phyloP scores from a whole-genome alignment of 2,329 filamentous ascomycete genomes.

The Epicoccum nigrum region DNA sequence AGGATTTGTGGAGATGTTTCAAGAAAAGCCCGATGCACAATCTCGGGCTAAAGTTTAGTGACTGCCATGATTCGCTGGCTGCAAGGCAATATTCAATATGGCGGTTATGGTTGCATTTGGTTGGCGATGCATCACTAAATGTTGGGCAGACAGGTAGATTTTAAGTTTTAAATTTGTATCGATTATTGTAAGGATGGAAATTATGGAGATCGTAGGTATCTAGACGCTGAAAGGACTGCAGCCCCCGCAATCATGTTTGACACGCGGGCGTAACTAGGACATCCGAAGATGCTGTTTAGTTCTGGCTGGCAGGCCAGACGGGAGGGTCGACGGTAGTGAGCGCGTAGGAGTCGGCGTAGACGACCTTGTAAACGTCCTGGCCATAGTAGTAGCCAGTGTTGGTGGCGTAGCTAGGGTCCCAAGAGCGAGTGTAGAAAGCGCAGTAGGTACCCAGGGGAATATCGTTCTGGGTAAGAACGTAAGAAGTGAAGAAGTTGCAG shows the following conservation, averaged over 20 bases:
- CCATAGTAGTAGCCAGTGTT: constrained; percentile 34
- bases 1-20: no score
- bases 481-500: constrained; percentile 50
- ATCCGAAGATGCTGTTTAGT: background rate
- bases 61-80: background rate
- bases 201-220: background rate
- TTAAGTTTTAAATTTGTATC: background rate
- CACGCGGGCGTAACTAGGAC: background rate
- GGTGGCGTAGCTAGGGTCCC: constrained; percentile 22
- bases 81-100: background rate
- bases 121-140: background rate
- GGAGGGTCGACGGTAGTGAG: background rate
- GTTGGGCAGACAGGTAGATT: background rate
- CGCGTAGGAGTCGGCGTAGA: constrained; percentile 10
- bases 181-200: constrained; percentile 2
- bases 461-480: constrained; percentile 45
- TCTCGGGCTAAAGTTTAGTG: no score
- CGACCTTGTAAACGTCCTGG: constrained; percentile 21
- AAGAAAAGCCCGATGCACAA: no score
- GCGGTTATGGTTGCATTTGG: no score
- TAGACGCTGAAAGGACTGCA: constrained; percentile 1
- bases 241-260: background rate
- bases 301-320: background rate
- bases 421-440: constrained; percentile 31
- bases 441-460: constrained; percentile 49